phyloP scores from a whole-genome alignment of 2,329 filamentous ascomycete species.

The Rachicladosporium sp. region DNA sequence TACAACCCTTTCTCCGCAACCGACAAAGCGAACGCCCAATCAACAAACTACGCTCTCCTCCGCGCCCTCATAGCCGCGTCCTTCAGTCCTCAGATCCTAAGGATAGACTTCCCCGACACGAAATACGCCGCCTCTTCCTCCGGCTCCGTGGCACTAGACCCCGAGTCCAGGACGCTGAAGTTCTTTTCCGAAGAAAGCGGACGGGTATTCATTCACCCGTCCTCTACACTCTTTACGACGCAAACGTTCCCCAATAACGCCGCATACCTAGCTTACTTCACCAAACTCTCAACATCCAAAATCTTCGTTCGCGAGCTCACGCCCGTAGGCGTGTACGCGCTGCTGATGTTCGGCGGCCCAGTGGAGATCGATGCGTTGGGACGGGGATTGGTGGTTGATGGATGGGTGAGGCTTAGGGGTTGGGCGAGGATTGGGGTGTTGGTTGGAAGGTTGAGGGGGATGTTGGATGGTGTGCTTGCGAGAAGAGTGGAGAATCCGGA shows the following conservation, averaged over 20 bases:
- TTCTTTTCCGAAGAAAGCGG: constrained; percentile 78
- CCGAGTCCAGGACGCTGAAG: constrained; percentile 81
- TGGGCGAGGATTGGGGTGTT: constrained; percentile 94
- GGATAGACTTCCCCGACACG: constrained; percentile 89
- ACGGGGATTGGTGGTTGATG: constrained; percentile 77
- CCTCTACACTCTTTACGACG: constrained; percentile 71
- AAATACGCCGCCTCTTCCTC: constrained; percentile 82
- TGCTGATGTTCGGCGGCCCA: constrained; percentile 76
- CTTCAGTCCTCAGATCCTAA: constrained; percentile 67
- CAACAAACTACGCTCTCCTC: constrained; percentile 33
- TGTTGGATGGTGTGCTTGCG: constrained; percentile 77
- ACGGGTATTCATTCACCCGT: constrained; percentile 85
- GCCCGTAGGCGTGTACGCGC: constrained; percentile 79
- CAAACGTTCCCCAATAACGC: constrained; percentile 65
- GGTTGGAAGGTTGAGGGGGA: constrained; percentile 65
- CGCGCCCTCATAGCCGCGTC: constrained; percentile 38
- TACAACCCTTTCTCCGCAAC: constrained; percentile 17
- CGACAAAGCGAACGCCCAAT: constrained; percentile 35
- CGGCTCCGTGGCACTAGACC: constrained; percentile 84
- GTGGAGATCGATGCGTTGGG: constrained; percentile 81
- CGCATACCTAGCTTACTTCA: constrained; percentile 79
- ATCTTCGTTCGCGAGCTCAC: constrained; percentile 85
- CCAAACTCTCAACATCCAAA: constrained; percentile 82
- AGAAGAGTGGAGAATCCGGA: constrained; percentile 66
- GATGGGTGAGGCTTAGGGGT: constrained; percentile 73